phyloP scores from a whole-genome alignment of 176 grass and related monocot genomes.

The Zea luxurians region DNA sequence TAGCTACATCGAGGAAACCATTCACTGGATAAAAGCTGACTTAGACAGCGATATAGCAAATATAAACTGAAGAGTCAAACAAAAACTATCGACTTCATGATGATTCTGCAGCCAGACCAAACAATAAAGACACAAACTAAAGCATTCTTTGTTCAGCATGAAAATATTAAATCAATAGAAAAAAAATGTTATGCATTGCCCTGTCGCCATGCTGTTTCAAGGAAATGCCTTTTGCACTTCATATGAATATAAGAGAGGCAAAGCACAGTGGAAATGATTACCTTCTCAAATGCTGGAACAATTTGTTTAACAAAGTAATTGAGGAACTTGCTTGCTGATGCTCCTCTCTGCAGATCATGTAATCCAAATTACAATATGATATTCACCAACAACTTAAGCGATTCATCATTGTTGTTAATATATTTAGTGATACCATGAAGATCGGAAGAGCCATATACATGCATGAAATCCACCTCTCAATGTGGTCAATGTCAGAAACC shows the following conservation, averaged over 20 bases:
- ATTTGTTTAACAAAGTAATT: constrained; percentile 92
- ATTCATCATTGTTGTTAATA: neutral
- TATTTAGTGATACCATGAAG: constrained; percentile 68
- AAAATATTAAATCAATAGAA: neutral
- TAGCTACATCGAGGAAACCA: neutral
- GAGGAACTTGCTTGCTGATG: constrained; percentile 94
- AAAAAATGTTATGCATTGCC: neutral
- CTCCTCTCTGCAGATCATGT: constrained; percentile 70
- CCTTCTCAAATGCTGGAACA: constrained; percentile 94
- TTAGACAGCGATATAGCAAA: neutral
- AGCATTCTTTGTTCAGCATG: neutral
- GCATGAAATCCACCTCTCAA: constrained; percentile 88
- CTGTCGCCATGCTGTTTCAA: neutral
- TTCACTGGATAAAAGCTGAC: neutral
- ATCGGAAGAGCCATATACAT: constrained; percentile 97
- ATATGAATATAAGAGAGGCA: constrained; percentile 12
- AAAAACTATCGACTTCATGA: neutral
- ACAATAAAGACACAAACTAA: neutral
- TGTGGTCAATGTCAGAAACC: constrained; percentile 90
- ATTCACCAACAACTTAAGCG: constrained; percentile 24
- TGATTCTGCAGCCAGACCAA: constrained; percentile 2
- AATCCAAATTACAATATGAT: constrained; percentile 32
- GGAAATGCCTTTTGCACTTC: constrained; percentile 2
- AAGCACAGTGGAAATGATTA: constrained; percentile 46
- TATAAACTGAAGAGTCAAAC: neutral